Evolutionary conservation across 108 stramenopile species (phyloP), one percentile per base, ranked within the genome.

Genomic region (Aurantiochytrium sp.): DNA sequence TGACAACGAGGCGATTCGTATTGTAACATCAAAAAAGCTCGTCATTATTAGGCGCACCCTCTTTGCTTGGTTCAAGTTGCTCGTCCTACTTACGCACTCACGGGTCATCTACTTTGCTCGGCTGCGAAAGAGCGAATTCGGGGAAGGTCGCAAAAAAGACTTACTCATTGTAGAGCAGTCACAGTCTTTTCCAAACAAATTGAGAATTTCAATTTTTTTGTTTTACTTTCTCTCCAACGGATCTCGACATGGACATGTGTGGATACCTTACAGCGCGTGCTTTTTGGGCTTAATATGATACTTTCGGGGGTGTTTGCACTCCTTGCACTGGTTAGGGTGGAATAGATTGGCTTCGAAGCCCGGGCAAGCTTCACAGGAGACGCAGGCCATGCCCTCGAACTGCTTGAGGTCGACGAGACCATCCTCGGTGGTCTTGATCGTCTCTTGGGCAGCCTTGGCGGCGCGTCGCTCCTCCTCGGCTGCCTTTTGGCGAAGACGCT

Each of bases 351-450:
- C 49, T 21, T 90, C 47, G 43, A 90, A 90, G 29, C 90, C 90
- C 19, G 72, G 89, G 29, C 90, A 90, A 14, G 88, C 89, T 35
- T 90, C 89, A 35, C 90, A 90, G 5, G 88, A 49, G 5, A 87
- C 53, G 90, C 90, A 90, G 14, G 47, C 19, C 87, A 88, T 90
- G n/a, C 47, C 51, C 5, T 89, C 14, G 6, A 51, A 47, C 89
- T 90, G 89, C 73, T 19, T 90, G 21, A 72, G n/a, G 72, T 49
- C 71, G 35, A n/a, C 90, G 72, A 42, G 87, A 43, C 88, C 90
- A 69, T 92, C 59, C 19, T 92, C 90, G 35, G 76, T 44, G 2
- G 90, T 72, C 43, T 35, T 42, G 53, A 91, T 60, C 49, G 83
- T 89, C 60, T 92, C 92, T 83, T 6, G 18, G 0, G 45, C 76